phyloP scores from a whole-genome alignment of 768 basidiomycete species.

The Lentinula aciculospora region DNA sequence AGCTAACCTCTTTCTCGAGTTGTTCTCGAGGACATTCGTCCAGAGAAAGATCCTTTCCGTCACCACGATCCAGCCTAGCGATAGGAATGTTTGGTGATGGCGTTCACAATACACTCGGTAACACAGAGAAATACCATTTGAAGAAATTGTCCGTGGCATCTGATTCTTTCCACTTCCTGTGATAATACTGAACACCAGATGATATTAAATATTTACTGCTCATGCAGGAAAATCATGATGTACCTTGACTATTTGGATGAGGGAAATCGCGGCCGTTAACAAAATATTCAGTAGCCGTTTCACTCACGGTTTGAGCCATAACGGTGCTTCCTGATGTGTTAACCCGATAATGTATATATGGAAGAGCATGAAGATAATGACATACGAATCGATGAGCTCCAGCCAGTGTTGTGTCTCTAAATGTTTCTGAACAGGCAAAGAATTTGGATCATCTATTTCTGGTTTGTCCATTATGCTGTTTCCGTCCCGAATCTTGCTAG shows the following conservation, averaged over 20 bases:
- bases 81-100: neutral
- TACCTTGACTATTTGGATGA: slow-evolving; percentile 35
- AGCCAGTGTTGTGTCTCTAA: slow-evolving; percentile 61
- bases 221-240: slow-evolving; percentile 1
- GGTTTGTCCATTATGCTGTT: slow-evolving; percentile 23
- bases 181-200: slow-evolving; percentile 45
- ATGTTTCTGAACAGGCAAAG: slow-evolving; percentile 28
- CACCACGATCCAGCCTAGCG: slow-evolving; percentile 58
- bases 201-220: too few relatives aligned
- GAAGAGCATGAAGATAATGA: neutral
- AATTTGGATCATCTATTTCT: slow-evolving; percentile 14
- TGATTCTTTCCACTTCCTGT: slow-evolving; percentile 49
- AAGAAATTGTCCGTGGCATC: slow-evolving; percentile 68
- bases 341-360: neutral
- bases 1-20: slow-evolving; percentile 53
- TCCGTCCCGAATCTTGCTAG: slow-evolving; percentile 35
- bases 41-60: slow-evolving; percentile 48
- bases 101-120: neutral
- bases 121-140: slow-evolving; percentile 38
- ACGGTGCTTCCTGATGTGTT: slow-evolving; percentile 42
- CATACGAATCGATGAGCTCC: slow-evolving; percentile 54
- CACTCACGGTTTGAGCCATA: slow-evolving; percentile 52
- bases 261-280: neutral
- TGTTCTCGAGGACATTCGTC: slow-evolving; percentile 54
- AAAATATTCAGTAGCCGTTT: slow-evolving; percentile 6